phyloP scores from a whole-genome alignment of 1,139 yeast species.

The Geotrichum klebahnii region DNA sequence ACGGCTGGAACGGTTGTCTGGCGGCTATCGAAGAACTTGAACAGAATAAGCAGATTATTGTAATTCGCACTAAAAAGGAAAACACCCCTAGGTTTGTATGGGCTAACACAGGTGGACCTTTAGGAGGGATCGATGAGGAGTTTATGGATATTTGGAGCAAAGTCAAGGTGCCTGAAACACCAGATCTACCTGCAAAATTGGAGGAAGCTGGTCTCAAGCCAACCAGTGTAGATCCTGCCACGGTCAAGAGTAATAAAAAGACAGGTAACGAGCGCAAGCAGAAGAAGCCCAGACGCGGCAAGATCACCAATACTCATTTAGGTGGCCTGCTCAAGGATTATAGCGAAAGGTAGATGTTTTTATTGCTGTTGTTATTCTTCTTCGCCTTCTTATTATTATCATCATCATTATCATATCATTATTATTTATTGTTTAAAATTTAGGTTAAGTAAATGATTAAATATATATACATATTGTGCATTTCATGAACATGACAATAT shows the following conservation, averaged over 20 bases:
- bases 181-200: constrained; percentile 72
- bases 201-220: constrained; percentile 88
- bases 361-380: background rate
- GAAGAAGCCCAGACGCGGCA: constrained; percentile 87
- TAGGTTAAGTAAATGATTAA: no score
- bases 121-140: constrained; percentile 76
- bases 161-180: constrained; percentile 74
- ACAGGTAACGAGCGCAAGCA: constrained; percentile 64
- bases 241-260: constrained; percentile 56
- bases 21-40: constrained; percentile 75
- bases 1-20: constrained; percentile 95
- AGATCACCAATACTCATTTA: constrained; percentile 94
- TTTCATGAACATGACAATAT: no score
- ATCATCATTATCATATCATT: no score
- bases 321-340: constrained; percentile 91
- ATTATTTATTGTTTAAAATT: no score
- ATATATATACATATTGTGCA: no score
- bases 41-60: constrained; percentile 68
- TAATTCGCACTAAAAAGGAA: constrained; percentile 85
- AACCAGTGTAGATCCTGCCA: constrained; percentile 93
- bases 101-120: constrained; percentile 76
- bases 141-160: constrained; percentile 76
- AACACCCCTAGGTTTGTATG: constrained; percentile 86
- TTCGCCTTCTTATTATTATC: background rate
- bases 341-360: constrained; percentile 23